A percentile compares a stretch with the other conserved stretches of the same genome.
These are phyloP conservation scores for Populus hybrid DNA, from an alignment of 441 rosid species.

Conservation along the genomic window DNA sequence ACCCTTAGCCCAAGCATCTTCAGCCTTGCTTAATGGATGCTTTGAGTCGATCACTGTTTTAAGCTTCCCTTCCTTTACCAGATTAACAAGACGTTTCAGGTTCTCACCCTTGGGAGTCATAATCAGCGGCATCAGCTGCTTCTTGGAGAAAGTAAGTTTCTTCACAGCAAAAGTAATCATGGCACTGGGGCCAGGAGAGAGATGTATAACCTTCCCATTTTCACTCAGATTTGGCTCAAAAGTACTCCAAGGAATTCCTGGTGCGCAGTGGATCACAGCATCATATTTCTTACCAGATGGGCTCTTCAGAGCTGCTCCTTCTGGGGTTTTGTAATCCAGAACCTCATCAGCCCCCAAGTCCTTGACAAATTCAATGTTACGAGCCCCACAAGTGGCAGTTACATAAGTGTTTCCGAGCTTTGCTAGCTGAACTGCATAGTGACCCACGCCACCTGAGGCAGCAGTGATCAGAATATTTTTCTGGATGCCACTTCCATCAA, in stretches of 20 bases:
- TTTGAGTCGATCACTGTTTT: constrained; percentile 65
- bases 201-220: constrained; percentile 59
- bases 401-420: constrained; percentile 76
- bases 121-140: constrained; percentile 56
- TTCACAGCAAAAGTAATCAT: constrained; percentile 46
- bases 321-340: constrained; percentile 69
- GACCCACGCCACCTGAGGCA: constrained; percentile 85
- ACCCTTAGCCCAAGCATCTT: constrained; percentile 75
- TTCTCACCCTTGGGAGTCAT: constrained; percentile 44
- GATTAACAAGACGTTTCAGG: constrained; percentile 43
- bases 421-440: constrained; percentile 68
- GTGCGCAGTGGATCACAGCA: constrained; percentile 63
- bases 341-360: constrained; percentile 74
- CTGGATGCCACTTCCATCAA: constrained; percentile 54
- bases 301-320: constrained; percentile 62
- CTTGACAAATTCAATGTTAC: constrained; percentile 59
- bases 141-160: constrained; percentile 61
- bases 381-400: constrained; percentile 73
- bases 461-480: constrained; percentile 69
- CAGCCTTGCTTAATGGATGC: constrained; percentile 57
- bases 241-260: constrained; percentile 51
- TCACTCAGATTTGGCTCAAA: constrained; percentile 52
- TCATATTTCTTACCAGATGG: constrained; percentile 72
- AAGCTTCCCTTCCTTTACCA: constrained; percentile 61
- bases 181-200: constrained; percentile 51